phyloP scores from a whole-genome alignment of 108 stramenopile genomes.

The Cyclostephanos tholiformis region DNA sequence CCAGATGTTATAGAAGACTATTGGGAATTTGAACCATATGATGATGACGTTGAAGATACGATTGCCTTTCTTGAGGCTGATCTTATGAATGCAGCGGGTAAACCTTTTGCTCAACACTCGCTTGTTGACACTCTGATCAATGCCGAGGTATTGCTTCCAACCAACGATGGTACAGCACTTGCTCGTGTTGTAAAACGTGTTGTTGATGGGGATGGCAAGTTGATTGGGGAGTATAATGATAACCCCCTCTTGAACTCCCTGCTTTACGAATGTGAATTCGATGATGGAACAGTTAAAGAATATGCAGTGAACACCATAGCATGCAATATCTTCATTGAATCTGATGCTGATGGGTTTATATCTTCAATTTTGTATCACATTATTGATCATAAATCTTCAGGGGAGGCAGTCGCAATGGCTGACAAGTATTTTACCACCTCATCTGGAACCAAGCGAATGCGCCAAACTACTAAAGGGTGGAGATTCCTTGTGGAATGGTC shows the following conservation, averaged over 20 bases:
- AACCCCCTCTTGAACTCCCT: neutral
- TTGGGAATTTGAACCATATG: constrained; percentile 7
- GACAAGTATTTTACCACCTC: neutral
- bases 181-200: constrained; percentile 30
- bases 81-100: constrained; percentile 22
- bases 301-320: neutral
- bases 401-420: neutral
- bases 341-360: neutral
- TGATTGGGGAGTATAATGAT: constrained; percentile 9
- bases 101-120: constrained; percentile 16
- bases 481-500: too few relatives aligned
- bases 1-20: too few relatives aligned
- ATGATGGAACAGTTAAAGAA: neutral
- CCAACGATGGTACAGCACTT: neutral
- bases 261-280: neutral
- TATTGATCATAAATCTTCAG: neutral
- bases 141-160: constrained; percentile 44
- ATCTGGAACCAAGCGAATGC: too few relatives aligned
- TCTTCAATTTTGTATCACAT: neutral
- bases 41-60: constrained; percentile 26
- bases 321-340: neutral
- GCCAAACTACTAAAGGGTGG: too few relatives aligned
- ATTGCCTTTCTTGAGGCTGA: constrained; percentile 34
- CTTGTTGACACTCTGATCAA: constrained; percentile 41
- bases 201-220: neutral